A percentile compares a stretch with the other conserved stretches of the same genome.
Conservation (phyloP, 495 filamentous ascomycete genomes). For the Aspergillus coremiiformis region DNA sequence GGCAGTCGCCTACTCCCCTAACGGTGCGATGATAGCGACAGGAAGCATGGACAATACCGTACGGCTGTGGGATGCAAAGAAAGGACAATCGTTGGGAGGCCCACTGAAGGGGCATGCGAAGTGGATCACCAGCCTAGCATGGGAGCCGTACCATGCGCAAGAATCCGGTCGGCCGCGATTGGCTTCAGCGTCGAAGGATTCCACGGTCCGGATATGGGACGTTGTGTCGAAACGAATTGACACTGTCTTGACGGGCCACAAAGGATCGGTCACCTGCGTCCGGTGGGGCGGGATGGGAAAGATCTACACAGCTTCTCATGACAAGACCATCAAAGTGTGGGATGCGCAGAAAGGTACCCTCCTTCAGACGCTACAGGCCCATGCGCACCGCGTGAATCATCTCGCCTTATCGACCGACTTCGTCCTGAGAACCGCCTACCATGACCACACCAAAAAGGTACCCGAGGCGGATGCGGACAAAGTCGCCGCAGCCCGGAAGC, state of each 20-base stretch:
- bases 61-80: conserved; percentile 81
- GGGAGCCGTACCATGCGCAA: conserved; percentile 92
- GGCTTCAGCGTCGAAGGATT: conserved; percentile 85
- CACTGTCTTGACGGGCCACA: conserved; percentile 78
- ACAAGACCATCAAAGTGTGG: conserved; percentile 92
- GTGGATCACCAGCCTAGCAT: conserved; percentile 80
- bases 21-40: conserved; percentile 74
- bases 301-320: conserved; percentile 86
- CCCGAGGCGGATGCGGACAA: conserved; percentile 65
- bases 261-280: conserved; percentile 79
- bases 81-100: conserved; percentile 65
- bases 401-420: conserved; percentile 90
- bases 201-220: conserved; percentile 84
- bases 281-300: conserved; percentile 86
- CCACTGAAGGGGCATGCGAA: conserved; percentile 85
- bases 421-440: conserved; percentile 78
- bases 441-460: conserved; percentile 70
- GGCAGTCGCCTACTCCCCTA: conserved; percentile 77
- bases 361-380: conserved; percentile 67
- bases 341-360: conserved; percentile 70
- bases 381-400: conserved; percentile 95
- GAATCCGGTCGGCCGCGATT: conserved; percentile 65
- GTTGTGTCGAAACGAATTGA: conserved; percentile 71
- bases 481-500: conserved; percentile 64
- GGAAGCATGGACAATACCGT: conserved; percentile 92